Percentiles rank a stretch among this genome's conserved stretches.
Evolutionary conservation across 345 rosid genomes (phyloP).

Genomic region (Pelargonium nanum): DNA sequence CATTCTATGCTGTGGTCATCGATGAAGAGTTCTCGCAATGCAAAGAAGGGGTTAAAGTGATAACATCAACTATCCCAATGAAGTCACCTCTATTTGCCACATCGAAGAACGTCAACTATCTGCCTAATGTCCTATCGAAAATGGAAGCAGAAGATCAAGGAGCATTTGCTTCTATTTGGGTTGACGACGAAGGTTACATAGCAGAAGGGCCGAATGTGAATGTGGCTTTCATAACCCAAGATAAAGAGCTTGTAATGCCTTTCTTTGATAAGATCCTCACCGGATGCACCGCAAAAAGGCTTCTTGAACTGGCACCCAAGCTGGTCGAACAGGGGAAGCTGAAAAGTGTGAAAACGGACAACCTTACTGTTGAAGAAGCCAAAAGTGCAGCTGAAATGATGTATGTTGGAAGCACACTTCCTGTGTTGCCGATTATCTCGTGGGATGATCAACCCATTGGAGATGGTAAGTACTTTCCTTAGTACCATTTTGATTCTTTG

Average conservation of each 20-base stretch:
- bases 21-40: slow-evolving; percentile 36
- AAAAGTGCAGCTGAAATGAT: slow-evolving; percentile 48
- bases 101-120: slow-evolving; percentile 53
- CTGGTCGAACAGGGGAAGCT: slow-evolving; percentile 42
- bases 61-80: slow-evolving; percentile 56
- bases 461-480: slow-evolving; percentile 37
- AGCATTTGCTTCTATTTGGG: slow-evolving; percentile 53
- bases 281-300: slow-evolving; percentile 67
- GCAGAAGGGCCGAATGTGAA: slow-evolving; percentile 70
- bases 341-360: slow-evolving; percentile 29
- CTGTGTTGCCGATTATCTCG: slow-evolving; percentile 40
- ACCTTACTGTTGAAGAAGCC: slow-evolving; percentile 38
- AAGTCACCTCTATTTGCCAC: slow-evolving; percentile 47
- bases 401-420: slow-evolving; percentile 64
- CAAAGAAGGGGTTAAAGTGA: slow-evolving; percentile 51
- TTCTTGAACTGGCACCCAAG: slow-evolving; percentile 46
- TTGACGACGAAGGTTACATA: slow-evolving; percentile 42
- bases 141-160: slow-evolving; percentile 70
- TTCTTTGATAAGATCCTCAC: slow-evolving; percentile 47
- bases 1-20: slow-evolving; percentile 62
- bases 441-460: slow-evolving; percentile 61
- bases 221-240: slow-evolving; percentile 42
- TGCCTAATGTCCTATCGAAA: slow-evolving; percentile 45
- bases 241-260: slow-evolving; percentile 53
- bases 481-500: background rate